Conservation (phyloP, 139 green algal species). For the Marvania coccoides region DNA sequence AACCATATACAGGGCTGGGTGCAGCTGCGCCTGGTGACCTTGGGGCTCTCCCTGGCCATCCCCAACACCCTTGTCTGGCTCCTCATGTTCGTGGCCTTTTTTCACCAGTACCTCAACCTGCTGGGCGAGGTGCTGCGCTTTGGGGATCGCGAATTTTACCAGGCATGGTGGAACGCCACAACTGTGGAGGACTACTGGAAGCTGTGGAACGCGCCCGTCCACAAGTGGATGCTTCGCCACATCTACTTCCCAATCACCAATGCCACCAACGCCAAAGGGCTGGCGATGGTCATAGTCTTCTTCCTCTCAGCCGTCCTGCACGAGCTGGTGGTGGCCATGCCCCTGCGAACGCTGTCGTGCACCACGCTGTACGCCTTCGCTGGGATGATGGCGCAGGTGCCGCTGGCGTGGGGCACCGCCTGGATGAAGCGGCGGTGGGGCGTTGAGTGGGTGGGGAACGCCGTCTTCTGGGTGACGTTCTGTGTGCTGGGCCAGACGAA, state of each 20-base stretch:
- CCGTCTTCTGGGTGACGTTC: conserved; percentile 87
- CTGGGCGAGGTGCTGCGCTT: too few species aligned
- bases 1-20: conserved; percentile 16
- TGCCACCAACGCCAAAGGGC: not conserved
- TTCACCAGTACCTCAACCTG: too few species aligned
- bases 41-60: conserved; percentile 84
- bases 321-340: conserved; percentile 71
- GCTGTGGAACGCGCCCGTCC: too few species aligned
- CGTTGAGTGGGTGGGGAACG: conserved; percentile 57
- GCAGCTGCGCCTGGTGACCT: conserved; percentile 63
- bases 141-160: too few species aligned
- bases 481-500: conserved; percentile 86
- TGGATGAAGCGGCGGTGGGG: conserved; percentile 39
- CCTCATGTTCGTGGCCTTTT: too few species aligned
- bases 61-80: too few species aligned
- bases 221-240: conserved; percentile 81
- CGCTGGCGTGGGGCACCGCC: conserved; percentile 58
- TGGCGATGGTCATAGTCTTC: not conserved
- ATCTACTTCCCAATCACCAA: conserved; percentile 76
- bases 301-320: not conserved
- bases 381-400: conserved; percentile 76
- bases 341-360: too few species aligned
- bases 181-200: too few species aligned
- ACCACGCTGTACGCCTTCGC: conserved; percentile 68
- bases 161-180: too few species aligned